Evolutionary conservation across 768 basidiomycete genomes (phyloP).

Genomic region (Xerocomellus dryophilus): DNA sequence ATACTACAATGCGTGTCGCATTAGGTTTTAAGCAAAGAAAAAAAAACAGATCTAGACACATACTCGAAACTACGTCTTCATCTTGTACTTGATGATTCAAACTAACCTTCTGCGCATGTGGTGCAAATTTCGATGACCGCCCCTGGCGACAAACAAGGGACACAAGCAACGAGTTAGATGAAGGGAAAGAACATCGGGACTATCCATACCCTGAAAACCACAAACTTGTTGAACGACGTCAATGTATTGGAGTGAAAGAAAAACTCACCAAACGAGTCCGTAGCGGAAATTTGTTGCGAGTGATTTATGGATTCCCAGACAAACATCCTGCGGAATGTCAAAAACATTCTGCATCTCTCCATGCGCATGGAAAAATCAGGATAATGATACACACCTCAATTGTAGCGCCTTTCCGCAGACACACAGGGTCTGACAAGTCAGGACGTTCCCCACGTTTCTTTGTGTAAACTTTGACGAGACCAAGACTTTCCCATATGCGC

Average conservation of each 20-base stretch:
- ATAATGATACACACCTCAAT: slow-evolving; percentile 60
- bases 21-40: background rate
- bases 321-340: slow-evolving; percentile 58
- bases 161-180: background rate
- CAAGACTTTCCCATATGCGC: slow-evolving; percentile 76
- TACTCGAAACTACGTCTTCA: slow-evolving; percentile 87
- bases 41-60: slow-evolving; percentile 30
- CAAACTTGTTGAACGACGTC: slow-evolving; percentile 2
- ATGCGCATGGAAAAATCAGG: background rate
- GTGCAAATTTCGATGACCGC: slow-evolving; percentile 89
- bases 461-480: slow-evolving; percentile 89
- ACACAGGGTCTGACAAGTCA: slow-evolving; percentile 88
- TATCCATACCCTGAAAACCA: slow-evolving; percentile 26
- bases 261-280: slow-evolving; percentile 83
- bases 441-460: slow-evolving; percentile 96
- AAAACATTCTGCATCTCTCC: background rate
- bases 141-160: slow-evolving; percentile 46
- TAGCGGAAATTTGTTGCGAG: slow-evolving; percentile 91
- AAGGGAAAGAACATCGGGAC: background rate
- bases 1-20: slow-evolving; percentile 19
- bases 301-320: slow-evolving; percentile 89
- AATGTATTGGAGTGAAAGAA: background rate
- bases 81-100: slow-evolving; percentile 79
- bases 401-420: slow-evolving; percentile 85
- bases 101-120: slow-evolving; percentile 93